These are phyloP conservation scores for Aspergillus flavus DNA, from an alignment of 2,329 filamentous ascomycete species.

Conservation along the genomic window DNA sequence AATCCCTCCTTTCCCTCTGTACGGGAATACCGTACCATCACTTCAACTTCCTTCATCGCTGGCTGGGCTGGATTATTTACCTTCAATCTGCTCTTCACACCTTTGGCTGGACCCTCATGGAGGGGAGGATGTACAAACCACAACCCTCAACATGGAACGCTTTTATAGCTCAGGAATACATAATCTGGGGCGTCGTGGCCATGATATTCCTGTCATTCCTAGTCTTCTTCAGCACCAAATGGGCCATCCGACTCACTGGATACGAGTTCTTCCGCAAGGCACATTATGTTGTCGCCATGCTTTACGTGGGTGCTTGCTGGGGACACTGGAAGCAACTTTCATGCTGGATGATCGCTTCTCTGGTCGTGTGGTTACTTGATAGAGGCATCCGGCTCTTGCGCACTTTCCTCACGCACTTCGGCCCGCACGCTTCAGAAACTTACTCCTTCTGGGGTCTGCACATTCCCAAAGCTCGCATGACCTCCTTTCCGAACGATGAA, in stretches of 20 bases:
- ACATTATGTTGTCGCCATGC: constrained; percentile 71
- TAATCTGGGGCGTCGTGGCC: constrained; percentile 73
- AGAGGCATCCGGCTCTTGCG: constrained; percentile 61
- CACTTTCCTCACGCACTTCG: constrained; percentile 63
- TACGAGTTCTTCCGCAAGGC: constrained; percentile 78
- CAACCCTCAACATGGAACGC: constrained; percentile 62
- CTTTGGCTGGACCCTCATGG: constrained; percentile 69
- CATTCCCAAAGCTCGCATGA: constrained; percentile 54
- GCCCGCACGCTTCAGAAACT: constrained; percentile 44
- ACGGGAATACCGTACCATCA: constrained; percentile 75
- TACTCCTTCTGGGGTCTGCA: constrained; percentile 53
- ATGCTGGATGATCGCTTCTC: constrained; percentile 68
- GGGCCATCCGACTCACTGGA: constrained; percentile 66
- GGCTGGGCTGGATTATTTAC: constrained; percentile 74
- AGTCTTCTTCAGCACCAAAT: constrained; percentile 60
- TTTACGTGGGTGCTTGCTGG: constrained; percentile 76
- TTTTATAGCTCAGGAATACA: constrained; percentile 68
- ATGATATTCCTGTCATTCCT: constrained; percentile 65
- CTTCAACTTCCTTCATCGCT: constrained; percentile 78
- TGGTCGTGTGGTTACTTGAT: constrained; percentile 68
- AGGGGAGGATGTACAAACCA: constrained; percentile 69
- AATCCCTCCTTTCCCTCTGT: constrained; percentile 69
- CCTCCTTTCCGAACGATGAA: constrained; percentile 58
- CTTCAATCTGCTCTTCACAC: constrained; percentile 70
- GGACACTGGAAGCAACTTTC: constrained; percentile 70